Conservation (phyloP, 805 yeast species). For the Yamadazyma sp. region DNA sequence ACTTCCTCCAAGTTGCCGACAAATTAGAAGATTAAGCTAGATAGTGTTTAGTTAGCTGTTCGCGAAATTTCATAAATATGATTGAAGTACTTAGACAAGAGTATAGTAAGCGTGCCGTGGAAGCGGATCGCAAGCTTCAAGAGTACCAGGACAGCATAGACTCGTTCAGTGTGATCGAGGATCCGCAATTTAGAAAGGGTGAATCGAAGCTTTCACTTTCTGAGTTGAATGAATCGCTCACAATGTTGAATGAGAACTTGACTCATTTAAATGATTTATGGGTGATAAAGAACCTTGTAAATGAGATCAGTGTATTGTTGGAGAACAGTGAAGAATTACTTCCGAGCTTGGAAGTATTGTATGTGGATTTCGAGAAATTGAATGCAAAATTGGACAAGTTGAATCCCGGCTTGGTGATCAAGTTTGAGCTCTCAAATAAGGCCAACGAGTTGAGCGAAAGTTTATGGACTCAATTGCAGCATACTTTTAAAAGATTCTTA, state of each 20-base stretch:
- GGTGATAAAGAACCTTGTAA: constrained; percentile 26
- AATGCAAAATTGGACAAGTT: constrained; percentile 16
- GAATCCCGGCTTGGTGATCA: constrained; percentile 16
- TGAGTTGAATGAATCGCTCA: constrained; percentile 16
- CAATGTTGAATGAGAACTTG: constrained; percentile 7
- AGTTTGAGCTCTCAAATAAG: constrained; percentile 14
- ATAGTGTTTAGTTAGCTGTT: background rate
- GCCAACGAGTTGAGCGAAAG: constrained; percentile 11
- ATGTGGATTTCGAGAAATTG: constrained; percentile 21
- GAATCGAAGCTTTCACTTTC: constrained; percentile 12
- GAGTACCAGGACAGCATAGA: constrained; percentile 13
- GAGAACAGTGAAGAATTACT: constrained; percentile 15
- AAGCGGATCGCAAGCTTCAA: constrained; percentile 9
- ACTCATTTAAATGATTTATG: constrained; percentile 25
- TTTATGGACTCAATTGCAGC: constrained; percentile 17
- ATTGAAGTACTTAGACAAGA: constrained; percentile 12
- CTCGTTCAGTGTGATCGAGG: constrained; percentile 19
- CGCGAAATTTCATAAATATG: constrained; percentile 7
- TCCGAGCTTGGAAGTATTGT: constrained; percentile 18
- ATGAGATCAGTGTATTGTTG: constrained; percentile 20
- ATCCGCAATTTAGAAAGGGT: constrained; percentile 15
- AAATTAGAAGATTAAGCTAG: background rate
- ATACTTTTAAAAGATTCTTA: constrained; percentile 18
- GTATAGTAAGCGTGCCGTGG: constrained; percentile 1
- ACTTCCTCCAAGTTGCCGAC: constrained; percentile 34